Evolutionary conservation across 441 rosid genomes (phyloP), one percentile per base, ranked within the genome.

Genomic region (Aleurites moluccanus): DNA sequence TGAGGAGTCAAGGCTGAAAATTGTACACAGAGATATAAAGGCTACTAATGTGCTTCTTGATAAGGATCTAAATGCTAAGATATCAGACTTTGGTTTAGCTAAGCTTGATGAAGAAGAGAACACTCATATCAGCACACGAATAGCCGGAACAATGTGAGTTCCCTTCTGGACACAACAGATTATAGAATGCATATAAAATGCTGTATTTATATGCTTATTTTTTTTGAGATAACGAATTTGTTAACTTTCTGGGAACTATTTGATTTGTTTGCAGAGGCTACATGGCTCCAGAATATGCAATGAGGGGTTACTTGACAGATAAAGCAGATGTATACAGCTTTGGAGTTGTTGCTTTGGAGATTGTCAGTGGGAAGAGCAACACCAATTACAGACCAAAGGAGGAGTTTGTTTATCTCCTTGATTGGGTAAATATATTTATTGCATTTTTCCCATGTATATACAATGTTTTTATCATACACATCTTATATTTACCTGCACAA

Each of bases 301-400:
- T n/a, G n/a, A 90, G 98, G 75, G 98, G 96, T 67, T 91, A 92
- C 80, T 83, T 92, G 85, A 92, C 97, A 2, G 93, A 91, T 65
- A 93, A 93, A 78, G 97, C 98, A 0, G 98, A 93, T 75, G 93
- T 93, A 42, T 93, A 93, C 73, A 93, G 98, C 80, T 91, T 93
- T 40, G 98, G 98, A 13, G 80, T 91, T 4, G 95, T 90, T 30
- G 82, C 82, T 73, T 72, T 93, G 49, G 98, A 93, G 77, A 82
- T 90, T 28, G 90, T 91, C 35, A 89, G 94, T 9, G 97, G 97
- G 73, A 85, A 83, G 84, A 85, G 94, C 85, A 91, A 91, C 88
- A 87, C 94, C 1, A 90, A 86, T 84, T 79, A 91, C 67, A 78
- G 90, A 78, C 88, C 95, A 52, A 93, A 80, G 78, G 90, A 86